Base-by-base conservation (phyloP, 768 basidiomycete species). In the Mycena albidolilacea region DNA sequence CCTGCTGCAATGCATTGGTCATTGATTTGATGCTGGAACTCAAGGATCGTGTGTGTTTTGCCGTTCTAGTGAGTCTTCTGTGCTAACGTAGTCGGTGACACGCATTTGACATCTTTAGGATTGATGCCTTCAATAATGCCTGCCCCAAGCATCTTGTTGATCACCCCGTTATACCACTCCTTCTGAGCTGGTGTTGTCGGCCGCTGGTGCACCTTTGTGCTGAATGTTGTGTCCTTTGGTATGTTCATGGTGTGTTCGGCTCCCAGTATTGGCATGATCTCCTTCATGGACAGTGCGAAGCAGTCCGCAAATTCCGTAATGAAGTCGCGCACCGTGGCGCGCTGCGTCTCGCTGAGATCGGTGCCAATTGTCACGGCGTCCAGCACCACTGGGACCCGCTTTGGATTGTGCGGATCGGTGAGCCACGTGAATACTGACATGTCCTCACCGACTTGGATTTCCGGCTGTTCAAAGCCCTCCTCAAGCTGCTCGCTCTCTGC, bases 281-380 rank as follows among this genome's bases (percentile, higher is more conserved):
- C 84, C 15, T 78, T 77, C 11, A 86, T 71, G 0, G 81, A 81
- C 3, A 86, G 69, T 3, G 84, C 82, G 68, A 85, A 87, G 50
- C 78, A 77, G 69, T 86, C 84, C 0, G 86, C 82, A 64, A 77
- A 85, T 65, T 83, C 75, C 0, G 14, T 37, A 0, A 87, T 55
- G 12, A 85, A 69, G 0, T 52, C 63, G 0, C 52, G 14, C 0
- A 85, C 80, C 12, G 11, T 38, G 62, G 14, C 7, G 14, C n/a
- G 12, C 68, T 64, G 66, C 7, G 5, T n/a, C 0, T 37, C 19
- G 35, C 19, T 48, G 19, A 67, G 10, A 8, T 67, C 66, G 0
- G 66, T 57, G 8, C 57, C 66, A 8, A 67, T 59, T 0, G 66
- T 67, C 9, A 59, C 44, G 0, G 57, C 35, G 44, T 60, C 15